Base-by-base conservation (phyloP, 371 early-diverging fungal genomes). In the Mucor irregularis region DNA sequence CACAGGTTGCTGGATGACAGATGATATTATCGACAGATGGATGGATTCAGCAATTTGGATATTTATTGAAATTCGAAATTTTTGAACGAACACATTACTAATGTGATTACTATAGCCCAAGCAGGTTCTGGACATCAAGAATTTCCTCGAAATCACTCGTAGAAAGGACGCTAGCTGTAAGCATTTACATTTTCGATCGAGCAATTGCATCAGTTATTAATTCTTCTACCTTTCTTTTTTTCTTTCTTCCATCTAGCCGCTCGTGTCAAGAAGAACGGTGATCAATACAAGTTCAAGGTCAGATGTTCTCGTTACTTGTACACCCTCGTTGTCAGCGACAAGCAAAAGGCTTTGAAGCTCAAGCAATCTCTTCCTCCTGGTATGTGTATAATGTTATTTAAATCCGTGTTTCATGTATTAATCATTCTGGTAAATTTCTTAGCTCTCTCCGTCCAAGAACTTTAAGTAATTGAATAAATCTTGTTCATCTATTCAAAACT, bases 201-300 rank as follows among this genome's bases (percentile, higher is more conserved):
- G 7, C 17, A 16, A 31, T 31, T 33, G 9, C 48, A 47, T 31
- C 13, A 21, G 16, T n/a, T n/a, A n/a, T n/a, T n/a, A 10, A 33
- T 29, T 31, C 31, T 47, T 21, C 29, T 19, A 45, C 17, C 14
- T 22, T 35, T 2, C 35, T 21, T n/a, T 30, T 33, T 39, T 40
- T 25, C 13, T 0, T 10, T 34, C 2, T 50, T 22, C n/a, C n/a
- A n/a, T n/a, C n/a, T 63, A 90, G 88, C 89, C 69, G 89, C 91
- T 65, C 88, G 85, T 74, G 89, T 96, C 81, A 95, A 95, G 93
- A 93, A 93, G 91, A 95, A 89, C 87, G 91, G 89, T 71, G 82
- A 81, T 65, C 75, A 88, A 73, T 81, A 83, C 89, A 97, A 97
- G 86, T 96, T 97, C 90, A 97, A 97, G 93, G 91, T 96, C 64